Conservation (phyloP, 2,329 filamentous ascomycete species). For the Monosporascus sp. region DNA sequence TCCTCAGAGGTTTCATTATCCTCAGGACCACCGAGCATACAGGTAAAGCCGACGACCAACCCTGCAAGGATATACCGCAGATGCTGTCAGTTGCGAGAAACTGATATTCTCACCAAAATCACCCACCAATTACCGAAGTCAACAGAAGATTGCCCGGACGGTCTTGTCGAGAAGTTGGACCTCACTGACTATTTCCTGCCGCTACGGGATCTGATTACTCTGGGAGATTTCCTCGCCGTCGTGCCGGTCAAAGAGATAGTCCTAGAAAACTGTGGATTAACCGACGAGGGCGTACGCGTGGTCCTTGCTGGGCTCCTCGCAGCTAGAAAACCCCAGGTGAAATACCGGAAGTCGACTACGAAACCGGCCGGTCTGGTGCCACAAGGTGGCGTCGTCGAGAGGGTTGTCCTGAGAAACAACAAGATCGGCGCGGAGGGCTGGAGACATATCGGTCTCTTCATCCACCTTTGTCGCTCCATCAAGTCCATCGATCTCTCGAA, state of each 20-base stretch:
- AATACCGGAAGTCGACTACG: constrained; percentile 40
- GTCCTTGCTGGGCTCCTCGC: constrained; percentile 81
- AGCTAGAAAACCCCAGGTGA: constrained; percentile 60
- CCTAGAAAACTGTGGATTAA: constrained; percentile 80
- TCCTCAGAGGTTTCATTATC: constrained; percentile 29
- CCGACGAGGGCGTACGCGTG: constrained; percentile 79
- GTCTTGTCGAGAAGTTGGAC: constrained; percentile 78
- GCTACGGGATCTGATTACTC: constrained; percentile 73
- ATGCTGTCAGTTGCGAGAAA: constrained; percentile 91
- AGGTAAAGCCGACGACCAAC: constrained; percentile 76
- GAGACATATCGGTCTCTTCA: constrained; percentile 84
- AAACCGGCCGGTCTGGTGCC: constrained; percentile 34
- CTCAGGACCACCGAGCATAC: constrained; percentile 40
- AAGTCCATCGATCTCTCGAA: constrained; percentile 83
- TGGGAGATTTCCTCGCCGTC: constrained; percentile 90
- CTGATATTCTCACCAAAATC: constrained; percentile 84
- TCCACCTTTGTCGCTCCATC: constrained; percentile 83
- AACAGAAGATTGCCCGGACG: constrained; percentile 59
- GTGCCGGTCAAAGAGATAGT: constrained; percentile 85
- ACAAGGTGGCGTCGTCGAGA: constrained; percentile 73
- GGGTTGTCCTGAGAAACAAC: constrained; percentile 85
- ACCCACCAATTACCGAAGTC: constrained; percentile 78
- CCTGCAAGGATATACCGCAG: constrained; percentile 88
- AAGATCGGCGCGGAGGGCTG: constrained; percentile 83
- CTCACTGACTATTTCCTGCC: constrained; percentile 81